Evolutionary conservation across 768 basidiomycete species (phyloP).

Genomic region (Chalciporus piperatus): DNA sequence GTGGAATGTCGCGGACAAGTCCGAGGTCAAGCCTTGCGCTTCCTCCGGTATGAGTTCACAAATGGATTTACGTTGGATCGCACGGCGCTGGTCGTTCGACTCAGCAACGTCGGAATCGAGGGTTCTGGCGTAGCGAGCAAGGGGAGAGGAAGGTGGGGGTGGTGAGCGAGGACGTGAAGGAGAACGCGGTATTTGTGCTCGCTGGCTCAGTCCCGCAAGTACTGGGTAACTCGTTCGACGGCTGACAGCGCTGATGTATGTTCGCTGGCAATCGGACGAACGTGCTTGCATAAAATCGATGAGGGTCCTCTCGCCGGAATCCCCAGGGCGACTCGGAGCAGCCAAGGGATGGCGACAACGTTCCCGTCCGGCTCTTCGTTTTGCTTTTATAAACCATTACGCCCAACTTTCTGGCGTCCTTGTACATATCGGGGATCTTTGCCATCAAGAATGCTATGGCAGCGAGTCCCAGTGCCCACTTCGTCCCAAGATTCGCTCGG

Average conservation of each 20-base stretch:
- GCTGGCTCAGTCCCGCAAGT: constrained; percentile 3
- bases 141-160: constrained; percentile 19
- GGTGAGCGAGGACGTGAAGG: constrained; percentile 4
- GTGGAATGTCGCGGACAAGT: constrained; percentile 33
- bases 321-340: constrained; percentile 6
- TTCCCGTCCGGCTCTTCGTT: constrained; percentile 4
- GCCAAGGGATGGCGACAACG: constrained; percentile 12
- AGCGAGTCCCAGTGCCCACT: constrained; percentile 7
- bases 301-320: constrained; percentile 11
- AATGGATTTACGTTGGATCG: constrained; percentile 16
- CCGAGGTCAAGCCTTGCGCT: constrained; percentile 24
- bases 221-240: constrained; percentile 19
- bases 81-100: constrained; percentile 1
- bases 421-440: constrained; percentile 31
- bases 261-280: constrained; percentile 29
- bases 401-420: constrained; percentile 16
- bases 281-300: constrained; percentile 33
- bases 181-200: constrained; percentile 1
- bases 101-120: constrained; percentile 7
- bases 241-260: constrained; percentile 18
- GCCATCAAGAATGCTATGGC: constrained; percentile 11
- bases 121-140: constrained; percentile 15
- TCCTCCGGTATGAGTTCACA: constrained; percentile 35
- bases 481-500: constrained; percentile 22
- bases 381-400: constrained; percentile 32